Base-by-base conservation (phyloP, 768 basidiomycete species). In the Termitomyces heimii region DNA sequence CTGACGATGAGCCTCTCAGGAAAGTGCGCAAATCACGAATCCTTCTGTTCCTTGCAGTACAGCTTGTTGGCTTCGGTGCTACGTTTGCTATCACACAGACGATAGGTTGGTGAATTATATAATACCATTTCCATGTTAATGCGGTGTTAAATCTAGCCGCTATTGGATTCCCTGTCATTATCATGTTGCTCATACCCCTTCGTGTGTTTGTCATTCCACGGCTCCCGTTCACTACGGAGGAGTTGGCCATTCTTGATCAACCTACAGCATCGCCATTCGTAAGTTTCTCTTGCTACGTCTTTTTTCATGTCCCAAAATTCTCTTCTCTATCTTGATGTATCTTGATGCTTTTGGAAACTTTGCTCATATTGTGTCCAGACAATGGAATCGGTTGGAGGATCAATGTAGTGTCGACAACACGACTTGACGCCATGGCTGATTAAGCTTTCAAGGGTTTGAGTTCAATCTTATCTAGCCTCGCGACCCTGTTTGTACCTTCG, bases 61-160 rank as follows among this genome's bases (percentile, higher is more conserved):
- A 97, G 68, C 79, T 96, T 32, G 61, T 87, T 7, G 92, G 87
- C 3, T 98, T 97, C 63, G 93, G 87, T 0, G 85, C 85, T 3
- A 94, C 94, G 0, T 93, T 96, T 68, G 89, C 91, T 8, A 85
- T 97, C 60, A 93, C 91, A 0, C 94, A 97, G 67, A 95, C 93
- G 1, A 83, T 89, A 58, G 91, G 91, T 91, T 20, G 26, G 44
- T 14, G 57, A 67, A 76, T 24, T 35, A 14, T 5, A 20, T 20
- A 7, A 20, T 24, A 12, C 76, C 34, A 20, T 39, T 18, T 4
- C 13, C 24, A 4, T 60, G 72, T 20, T 40, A 20, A 40, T 20
- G n/a, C 7, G 16, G 14, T n/a, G n/a, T n/a, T 9, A 9, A 40
- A 40, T 20, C n/a, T 40, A 86, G 94, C 90, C 42, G 93, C 92